Base-by-base conservation (phyloP, 805 yeast species). In the Candida orba region DNA sequence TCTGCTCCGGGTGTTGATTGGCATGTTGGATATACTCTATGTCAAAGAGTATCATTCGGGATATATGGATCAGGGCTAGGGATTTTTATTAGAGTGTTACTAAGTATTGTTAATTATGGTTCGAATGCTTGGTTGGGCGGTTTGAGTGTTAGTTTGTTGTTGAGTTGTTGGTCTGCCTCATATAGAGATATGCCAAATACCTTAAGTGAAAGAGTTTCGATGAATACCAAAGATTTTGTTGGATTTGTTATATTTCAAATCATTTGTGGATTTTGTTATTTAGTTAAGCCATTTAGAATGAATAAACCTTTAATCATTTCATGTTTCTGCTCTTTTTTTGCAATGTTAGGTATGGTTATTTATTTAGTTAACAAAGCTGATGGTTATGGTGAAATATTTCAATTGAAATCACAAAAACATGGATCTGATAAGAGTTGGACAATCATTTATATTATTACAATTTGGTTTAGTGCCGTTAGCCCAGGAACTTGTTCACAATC, bases 21-120 rank as follows among this genome's bases (percentile, higher is more conserved):
- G 63, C 78, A 73, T 54, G 66, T 72, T 36, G 76, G 76, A 9
- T 72, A 62, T 50, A 69, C 78, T 1, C 42, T 72, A 18, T 60
- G 69, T 8, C 76, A 69, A 50, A 58, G 78, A 53, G 62, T 71
- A 27, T 65, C 67, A 2, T 73, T 72, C 56, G 78, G 78, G 18
- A 66, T 72, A 23, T 61, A 57, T 42, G 78, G 78, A 10, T 65
- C 71, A 1, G 56, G 58, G 6, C 45, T 71, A 25, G 75, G 75
- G 13, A 63, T 72, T 29, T 36, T 63, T 29, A 63, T 69, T 12
- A 59, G 75, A 56, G 64, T 71, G 9, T 51, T 73, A 34, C 57
- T 76, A 51, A 63, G 73, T 34, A 63, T 75, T 36, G 75, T 76
- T 20, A 71, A 69, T 61, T 74, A 66, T 46, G 79, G 72, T 1